phyloP scores from a whole-genome alignment of 768 basidiomycete genomes.

The Phlegmacium glaucopus region DNA sequence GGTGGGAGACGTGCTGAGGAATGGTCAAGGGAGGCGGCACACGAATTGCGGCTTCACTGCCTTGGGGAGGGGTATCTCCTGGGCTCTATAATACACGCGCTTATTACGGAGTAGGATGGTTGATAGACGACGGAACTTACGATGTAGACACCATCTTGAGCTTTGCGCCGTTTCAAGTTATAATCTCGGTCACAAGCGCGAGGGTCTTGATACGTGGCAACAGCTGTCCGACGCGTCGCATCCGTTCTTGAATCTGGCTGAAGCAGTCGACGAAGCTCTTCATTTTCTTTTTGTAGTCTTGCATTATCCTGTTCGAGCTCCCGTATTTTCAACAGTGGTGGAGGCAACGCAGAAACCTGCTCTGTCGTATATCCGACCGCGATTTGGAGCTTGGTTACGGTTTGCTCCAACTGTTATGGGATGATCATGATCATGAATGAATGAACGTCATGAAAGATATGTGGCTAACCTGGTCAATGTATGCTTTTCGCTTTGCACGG shows the following conservation, averaged over 20 bases:
- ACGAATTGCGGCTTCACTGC: constrained; percentile 30
- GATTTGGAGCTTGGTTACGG: constrained; percentile 80
- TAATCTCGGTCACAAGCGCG: constrained; percentile 55
- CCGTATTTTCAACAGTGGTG: constrained; percentile 70
- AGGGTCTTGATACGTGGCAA: constrained; percentile 45
- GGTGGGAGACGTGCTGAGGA: constrained; percentile 52
- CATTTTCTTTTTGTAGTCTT: constrained; percentile 67
- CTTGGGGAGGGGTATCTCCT: constrained; percentile 42
- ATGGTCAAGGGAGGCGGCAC: constrained; percentile 61
- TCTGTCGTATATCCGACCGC: constrained; percentile 71
- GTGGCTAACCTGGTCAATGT: constrained; percentile 76
- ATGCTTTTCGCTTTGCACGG: constrained; percentile 89
- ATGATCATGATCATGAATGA: neutral
- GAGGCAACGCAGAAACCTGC: constrained; percentile 69
- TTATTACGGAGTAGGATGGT: neutral
- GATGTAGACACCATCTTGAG: constrained; percentile 52
- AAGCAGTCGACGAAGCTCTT: constrained; percentile 68
- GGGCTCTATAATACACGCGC: constrained; percentile 33
- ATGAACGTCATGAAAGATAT: too few relatives aligned
- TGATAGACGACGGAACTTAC: constrained; percentile 25
- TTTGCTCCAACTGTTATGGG: constrained; percentile 66
- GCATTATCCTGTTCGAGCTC: constrained; percentile 82
- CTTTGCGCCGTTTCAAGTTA: constrained; percentile 51
- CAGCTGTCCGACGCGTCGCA: constrained; percentile 45
- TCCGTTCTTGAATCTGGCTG: constrained; percentile 37